A percentile compares a stretch with the other conserved stretches of the same genome.
These are phyloP conservation scores for Colletotrichum sp. DNA, from an alignment of 2,329 filamentous ascomycete genomes.

Conservation along the genomic window DNA sequence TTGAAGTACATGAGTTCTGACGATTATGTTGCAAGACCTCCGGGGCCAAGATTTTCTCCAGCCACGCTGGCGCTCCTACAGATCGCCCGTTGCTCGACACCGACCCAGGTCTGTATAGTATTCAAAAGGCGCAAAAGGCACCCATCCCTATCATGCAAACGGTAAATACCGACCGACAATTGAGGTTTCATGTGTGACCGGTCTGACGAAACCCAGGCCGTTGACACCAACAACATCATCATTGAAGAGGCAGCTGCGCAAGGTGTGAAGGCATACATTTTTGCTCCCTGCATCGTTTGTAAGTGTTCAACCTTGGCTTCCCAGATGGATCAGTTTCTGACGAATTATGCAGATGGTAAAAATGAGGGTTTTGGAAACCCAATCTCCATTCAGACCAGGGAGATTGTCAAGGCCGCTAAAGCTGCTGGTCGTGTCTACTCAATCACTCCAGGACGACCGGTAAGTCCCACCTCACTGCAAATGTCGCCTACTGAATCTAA, in stretches of 20 bases:
- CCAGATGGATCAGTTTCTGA: background rate
- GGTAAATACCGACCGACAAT: background rate
- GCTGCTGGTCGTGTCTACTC: background rate
- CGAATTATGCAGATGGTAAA: background rate
- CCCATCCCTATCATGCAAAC: background rate
- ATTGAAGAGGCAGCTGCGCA: slow-evolving; percentile 44
- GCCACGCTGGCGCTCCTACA: slow-evolving; percentile 45
- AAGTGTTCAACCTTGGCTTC: slow-evolving; percentile 7
- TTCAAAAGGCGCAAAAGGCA: background rate
- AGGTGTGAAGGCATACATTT: slow-evolving; percentile 55
- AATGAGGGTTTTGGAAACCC: background rate
- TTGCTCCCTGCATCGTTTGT: slow-evolving; percentile 58
- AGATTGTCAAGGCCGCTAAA: background rate
- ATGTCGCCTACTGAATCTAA: rapidly evolving
- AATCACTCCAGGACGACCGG: background rate
- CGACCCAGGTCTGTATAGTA: slow-evolving; percentile 26
- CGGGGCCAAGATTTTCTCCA: slow-evolving; percentile 58
- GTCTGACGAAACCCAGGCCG: slow-evolving; percentile 29
- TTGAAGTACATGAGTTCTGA: background rate
- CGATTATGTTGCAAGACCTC: slow-evolving; percentile 34
- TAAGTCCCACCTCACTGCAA: background rate
- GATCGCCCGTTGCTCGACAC: slow-evolving; percentile 46
- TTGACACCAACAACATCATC: slow-evolving; percentile 43
- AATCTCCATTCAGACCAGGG: background rate
- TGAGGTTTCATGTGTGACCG: background rate